These are phyloP conservation scores for Rhizoclosmatium globosum DNA, from an alignment of 192 early-diverging fungal genomes.

Conservation along the genomic window DNA sequence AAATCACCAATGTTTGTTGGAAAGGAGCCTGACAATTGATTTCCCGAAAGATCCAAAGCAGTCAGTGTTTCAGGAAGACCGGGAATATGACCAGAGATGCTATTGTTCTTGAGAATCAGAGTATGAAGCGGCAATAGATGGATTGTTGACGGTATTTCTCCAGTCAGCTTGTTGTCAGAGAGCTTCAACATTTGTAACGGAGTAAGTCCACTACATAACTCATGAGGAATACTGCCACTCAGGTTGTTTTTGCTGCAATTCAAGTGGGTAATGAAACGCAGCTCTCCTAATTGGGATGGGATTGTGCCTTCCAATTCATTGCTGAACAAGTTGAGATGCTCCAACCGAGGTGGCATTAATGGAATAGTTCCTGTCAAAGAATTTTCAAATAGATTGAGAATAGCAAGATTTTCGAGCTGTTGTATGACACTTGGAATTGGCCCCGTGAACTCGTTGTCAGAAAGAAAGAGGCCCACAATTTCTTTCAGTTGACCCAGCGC, in stretches of 20 bases:
- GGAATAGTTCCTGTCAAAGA: neutral
- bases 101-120: neutral
- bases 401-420: neutral
- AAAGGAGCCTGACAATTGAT: neutral
- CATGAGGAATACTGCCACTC: neutral
- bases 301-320: constrained; percentile 1
- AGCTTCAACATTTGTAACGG: neutral
- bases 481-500: neutral
- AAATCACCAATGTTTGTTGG: neutral
- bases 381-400: neutral
- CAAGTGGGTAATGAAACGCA: neutral
- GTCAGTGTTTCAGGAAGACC: neutral
- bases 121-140: neutral
- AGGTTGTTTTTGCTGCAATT: neutral
- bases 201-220: neutral
- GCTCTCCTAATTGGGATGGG: neutral
- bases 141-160: neutral
- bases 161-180: neutral
- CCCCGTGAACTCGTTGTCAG: neutral
- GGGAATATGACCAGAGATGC: neutral
- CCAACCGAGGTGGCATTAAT: neutral
- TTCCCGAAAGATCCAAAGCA: neutral
- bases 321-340: neutral
- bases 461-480: neutral
- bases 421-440: neutral